Conservation (phyloP, 768 basidiomycete species). For the Cystoderma amianthinum region DNA sequence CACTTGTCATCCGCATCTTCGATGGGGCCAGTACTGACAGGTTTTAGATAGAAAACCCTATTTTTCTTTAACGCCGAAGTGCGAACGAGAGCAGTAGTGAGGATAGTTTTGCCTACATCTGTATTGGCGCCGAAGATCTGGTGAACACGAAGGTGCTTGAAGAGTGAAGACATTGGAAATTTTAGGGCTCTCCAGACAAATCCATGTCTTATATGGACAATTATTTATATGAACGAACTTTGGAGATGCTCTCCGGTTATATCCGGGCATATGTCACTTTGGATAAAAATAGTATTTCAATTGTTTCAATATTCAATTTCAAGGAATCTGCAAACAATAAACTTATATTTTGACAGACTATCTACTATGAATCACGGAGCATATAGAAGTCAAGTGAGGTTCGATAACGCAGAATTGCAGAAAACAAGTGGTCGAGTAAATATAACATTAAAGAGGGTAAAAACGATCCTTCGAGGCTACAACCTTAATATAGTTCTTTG, state of each 20-base stretch:
- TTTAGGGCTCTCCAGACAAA: too few species aligned
- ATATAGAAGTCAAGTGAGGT: too few species aligned
- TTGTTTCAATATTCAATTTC: too few species aligned
- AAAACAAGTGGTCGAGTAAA: too few species aligned
- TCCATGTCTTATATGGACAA: too few species aligned
- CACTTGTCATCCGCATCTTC: constrained; percentile 84
- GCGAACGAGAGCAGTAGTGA: constrained; percentile 78
- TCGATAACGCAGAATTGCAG: too few species aligned
- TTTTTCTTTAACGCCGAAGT: constrained; percentile 56
- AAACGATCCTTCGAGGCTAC: neutral
- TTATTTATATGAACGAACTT: too few species aligned
- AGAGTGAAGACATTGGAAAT: constrained; percentile 70
- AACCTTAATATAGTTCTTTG: constrained; percentile 12
- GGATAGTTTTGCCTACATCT: constrained; percentile 90
- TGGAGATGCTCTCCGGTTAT: neutral
- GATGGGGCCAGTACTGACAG: constrained; percentile 81
- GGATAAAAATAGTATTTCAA: too few species aligned
- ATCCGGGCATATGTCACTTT: too few species aligned
- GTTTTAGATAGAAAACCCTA: constrained; percentile 72
- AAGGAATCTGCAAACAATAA: neutral
- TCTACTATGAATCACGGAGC: too few species aligned
- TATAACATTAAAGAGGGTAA: neutral
- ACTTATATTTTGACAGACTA: too few species aligned
- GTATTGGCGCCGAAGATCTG: constrained; percentile 96
- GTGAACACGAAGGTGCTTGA: constrained; percentile 78